Base-by-base conservation (phyloP, 805 yeast species). In the Kockiozyma suomiensis region DNA sequence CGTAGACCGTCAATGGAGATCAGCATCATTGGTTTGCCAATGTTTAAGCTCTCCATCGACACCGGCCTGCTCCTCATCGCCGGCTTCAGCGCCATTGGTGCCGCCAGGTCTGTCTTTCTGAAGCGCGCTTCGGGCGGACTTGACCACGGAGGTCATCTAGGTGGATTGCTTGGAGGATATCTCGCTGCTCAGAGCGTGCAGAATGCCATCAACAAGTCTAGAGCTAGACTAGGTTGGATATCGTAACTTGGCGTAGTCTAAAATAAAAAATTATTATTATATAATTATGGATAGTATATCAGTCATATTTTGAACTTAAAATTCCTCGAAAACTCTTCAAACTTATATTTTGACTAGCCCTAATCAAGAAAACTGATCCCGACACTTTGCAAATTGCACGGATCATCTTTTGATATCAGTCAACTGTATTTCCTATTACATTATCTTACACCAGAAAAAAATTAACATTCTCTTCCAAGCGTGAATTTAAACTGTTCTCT, bases 61-160 rank as follows among this genome's bases (percentile, higher is more conserved):
- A 19, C 17, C 2, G 65, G 55, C n/a, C 25, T 40, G 3, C 15
- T 54, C 1, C 60, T 43, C 25, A 54, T 48, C 12, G 59, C 45
- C 5, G 63, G 48, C 17, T 61, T 35, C 40, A 58, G 53, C 30
- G 43, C 47, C 15, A 37, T 35, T 19, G 60, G 54, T 19, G 49
- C 51, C n/a, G 64, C 48, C 25, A 21, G 59, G 1, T 10, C 51
- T 19, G 26, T 26, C 23, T 13, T 55, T 23, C 7, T 43, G 7
- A 10, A n/a, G n/a, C 28, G 46, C 8, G 38, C 50, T 5, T 13
- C 23, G 7, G 60, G 56, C 30, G 49, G 45, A 21, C 30, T 61
- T 10, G 65, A 61, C 37, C 65, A 61, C 19, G 63, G 64, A 5
- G 65, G 65, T 21, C 65, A 61, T 58, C 48, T 61, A 8, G 65